A percentile compares a stretch with the other conserved stretches of the same genome.
These are phyloP conservation scores for Quercus rubra DNA, from an alignment of 306 rosid species.

Conservation along the genomic window DNA sequence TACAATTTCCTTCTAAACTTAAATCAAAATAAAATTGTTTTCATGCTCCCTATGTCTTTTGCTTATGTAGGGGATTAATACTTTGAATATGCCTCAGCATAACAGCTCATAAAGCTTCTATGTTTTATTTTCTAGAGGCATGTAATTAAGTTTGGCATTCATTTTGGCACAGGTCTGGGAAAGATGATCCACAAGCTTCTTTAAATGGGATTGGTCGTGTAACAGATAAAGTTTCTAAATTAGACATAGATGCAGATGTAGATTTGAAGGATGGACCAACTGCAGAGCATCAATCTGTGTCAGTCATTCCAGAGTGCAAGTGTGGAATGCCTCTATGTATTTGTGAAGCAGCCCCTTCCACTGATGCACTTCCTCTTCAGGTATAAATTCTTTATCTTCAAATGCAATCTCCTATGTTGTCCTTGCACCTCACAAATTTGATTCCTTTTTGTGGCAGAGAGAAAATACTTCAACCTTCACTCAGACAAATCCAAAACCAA, in stretches of 20 bases:
- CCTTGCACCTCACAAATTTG: slow-evolving; percentile 16
- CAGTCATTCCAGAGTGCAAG: slow-evolving; percentile 57
- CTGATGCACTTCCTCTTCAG: slow-evolving; percentile 41
- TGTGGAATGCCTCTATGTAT: slow-evolving; percentile 99
- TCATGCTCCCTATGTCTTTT: no score
- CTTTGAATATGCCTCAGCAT: neutral
- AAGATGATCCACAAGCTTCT: slow-evolving; percentile 39
- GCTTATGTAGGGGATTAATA: no score
- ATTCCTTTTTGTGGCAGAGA: slow-evolving; percentile 37
- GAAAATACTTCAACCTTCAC: slow-evolving; percentile 37
- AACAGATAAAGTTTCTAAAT: slow-evolving; percentile 57
- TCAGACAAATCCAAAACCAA: slow-evolving; percentile 63
- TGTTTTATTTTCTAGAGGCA: neutral
- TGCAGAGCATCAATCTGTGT: slow-evolving; percentile 34
- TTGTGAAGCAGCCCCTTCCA: slow-evolving; percentile 69
- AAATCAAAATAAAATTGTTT: no score
- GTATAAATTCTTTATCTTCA: slow-evolving; percentile 38
- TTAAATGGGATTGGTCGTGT: slow-evolving; percentile 40
- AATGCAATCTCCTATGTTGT: neutral
- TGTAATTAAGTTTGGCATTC: neutral
- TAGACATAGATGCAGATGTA: slow-evolving; percentile 47
- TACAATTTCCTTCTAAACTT: no score
- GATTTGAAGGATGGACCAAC: slow-evolving; percentile 37
- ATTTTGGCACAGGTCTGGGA: slow-evolving; percentile 53
- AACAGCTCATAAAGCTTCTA: neutral